phyloP scores from a whole-genome alignment of 495 filamentous ascomycete genomes.

The Penicillium desertorum region DNA sequence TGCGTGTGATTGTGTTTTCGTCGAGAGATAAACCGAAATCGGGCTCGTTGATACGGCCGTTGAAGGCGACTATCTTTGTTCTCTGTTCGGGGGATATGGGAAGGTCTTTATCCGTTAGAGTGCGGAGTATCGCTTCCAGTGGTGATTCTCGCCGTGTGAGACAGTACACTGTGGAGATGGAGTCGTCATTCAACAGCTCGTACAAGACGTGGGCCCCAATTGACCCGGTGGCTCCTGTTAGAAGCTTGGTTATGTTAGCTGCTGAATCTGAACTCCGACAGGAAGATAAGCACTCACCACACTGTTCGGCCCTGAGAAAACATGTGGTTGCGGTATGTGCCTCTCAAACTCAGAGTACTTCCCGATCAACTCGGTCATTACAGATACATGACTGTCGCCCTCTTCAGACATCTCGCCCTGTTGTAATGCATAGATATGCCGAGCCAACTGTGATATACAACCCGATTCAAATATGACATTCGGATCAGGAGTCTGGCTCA shows the following conservation, averaged over 20 bases:
- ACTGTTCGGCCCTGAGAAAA: conserved; percentile 28
- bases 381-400: conserved; percentile 29
- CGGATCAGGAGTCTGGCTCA: conserved; percentile 29
- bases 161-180: conserved; percentile 51
- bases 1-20: conserved; percentile 27
- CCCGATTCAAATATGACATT: conserved; percentile 57
- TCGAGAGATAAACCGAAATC: conserved; percentile 42
- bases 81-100: conserved; percentile 21
- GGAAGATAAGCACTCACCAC: conserved; percentile 37
- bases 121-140: conserved; percentile 27
- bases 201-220: conserved; percentile 56
- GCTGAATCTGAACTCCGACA: too few relatives aligned
- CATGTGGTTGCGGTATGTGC: conserved; percentile 31
- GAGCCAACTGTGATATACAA: conserved; percentile 46
- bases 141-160: conserved; percentile 45
- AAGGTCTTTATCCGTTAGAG: conserved; percentile 40
- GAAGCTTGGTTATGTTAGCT: conserved; percentile 39
- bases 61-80: conserved; percentile 41
- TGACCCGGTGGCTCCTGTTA: conserved; percentile 61
- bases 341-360: conserved; percentile 49
- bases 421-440: conserved; percentile 45
- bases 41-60: conserved; percentile 38
- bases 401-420: conserved; percentile 23
- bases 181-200: conserved; percentile 45
- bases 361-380: conserved; percentile 48